Evolutionary conservation across 2,329 filamentous ascomycete genomes (phyloP).

Genomic region (Microthyrium microscopicum): DNA sequence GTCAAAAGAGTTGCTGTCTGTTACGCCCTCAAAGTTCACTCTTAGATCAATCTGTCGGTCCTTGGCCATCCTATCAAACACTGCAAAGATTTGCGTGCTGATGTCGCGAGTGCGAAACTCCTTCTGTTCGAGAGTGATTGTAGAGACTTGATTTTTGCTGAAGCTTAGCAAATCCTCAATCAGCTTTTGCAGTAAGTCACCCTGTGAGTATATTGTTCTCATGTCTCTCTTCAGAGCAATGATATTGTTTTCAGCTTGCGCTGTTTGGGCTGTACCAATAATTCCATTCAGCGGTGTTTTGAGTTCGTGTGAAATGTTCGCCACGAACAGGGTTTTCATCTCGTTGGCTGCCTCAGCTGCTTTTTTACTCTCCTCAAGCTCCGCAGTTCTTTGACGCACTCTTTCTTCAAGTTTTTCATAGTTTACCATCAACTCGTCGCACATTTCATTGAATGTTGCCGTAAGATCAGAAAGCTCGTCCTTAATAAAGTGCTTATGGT

Average conservation of each 20-base stretch:
- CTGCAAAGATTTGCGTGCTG: conserved; percentile 63
- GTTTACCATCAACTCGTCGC: conserved; percentile 72
- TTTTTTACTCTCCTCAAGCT: conserved; percentile 79
- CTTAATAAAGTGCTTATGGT: conserved; percentile 56
- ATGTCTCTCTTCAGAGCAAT: conserved; percentile 64
- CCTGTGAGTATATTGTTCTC: conserved; percentile 78
- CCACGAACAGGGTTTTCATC: conserved; percentile 94
- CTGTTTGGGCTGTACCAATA: conserved; percentile 41
- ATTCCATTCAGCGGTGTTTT: conserved; percentile 95
- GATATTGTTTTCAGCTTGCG: conserved; percentile 20
- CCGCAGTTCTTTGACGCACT: conserved; percentile 64
- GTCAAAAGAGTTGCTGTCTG: conserved; percentile 19
- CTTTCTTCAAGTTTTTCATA: conserved; percentile 73
- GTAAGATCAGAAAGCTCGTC: conserved; percentile 78
- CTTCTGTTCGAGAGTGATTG: conserved; percentile 63
- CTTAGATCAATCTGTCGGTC: conserved; percentile 61
- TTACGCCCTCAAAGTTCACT: conserved; percentile 50
- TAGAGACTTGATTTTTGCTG: conserved; percentile 75
- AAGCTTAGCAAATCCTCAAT: conserved; percentile 83
- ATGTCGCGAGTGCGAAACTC: conserved; percentile 79
- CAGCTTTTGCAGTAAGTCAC: conserved; percentile 67
- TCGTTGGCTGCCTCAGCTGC: conserved; percentile 90
- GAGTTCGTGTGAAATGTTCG: conserved; percentile 75
- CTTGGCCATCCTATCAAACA: conserved; percentile 78
- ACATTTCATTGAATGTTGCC: conserved; percentile 83